Evolutionary conservation across 129 eudicot genomes (phyloP).

Genomic region (Daucus carota): DNA sequence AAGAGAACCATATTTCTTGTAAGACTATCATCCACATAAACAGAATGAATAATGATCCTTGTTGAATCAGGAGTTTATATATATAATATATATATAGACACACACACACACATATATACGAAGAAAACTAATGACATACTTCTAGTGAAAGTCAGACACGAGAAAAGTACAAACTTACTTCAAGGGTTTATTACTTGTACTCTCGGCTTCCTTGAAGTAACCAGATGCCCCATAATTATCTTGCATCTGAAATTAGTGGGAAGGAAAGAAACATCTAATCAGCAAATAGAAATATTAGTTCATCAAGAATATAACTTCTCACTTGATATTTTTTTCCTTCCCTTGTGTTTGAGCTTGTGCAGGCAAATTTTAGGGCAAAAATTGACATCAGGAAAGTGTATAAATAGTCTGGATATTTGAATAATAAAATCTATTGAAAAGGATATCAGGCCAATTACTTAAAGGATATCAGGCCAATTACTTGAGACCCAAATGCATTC

Average conservation of each 20-base stretch:
- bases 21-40: neutral
- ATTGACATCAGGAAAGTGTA: neutral
- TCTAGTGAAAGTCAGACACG: neutral
- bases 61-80: neutral
- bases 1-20: neutral
- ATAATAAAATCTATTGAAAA: neutral
- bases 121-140: neutral
- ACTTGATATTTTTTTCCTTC: neutral
- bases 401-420: neutral
- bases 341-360: neutral
- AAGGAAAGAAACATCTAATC: conserved; percentile 8
- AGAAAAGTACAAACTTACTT: conserved; percentile 32
- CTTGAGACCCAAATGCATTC: neutral
- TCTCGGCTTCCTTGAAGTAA: conserved; percentile 65
- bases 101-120: too few species aligned
- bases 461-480: neutral
- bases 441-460: neutral
- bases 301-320: neutral
- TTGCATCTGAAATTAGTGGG: conserved; percentile 61
- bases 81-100: too few species aligned
- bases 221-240: conserved; percentile 93
- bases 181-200: conserved; percentile 24
- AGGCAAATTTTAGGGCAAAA: neutral
- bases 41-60: neutral
- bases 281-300: neutral